A percentile compares a stretch with the other conserved stretches of the same genome.
Evolutionary conservation across 768 basidiomycete species (phyloP).

Genomic region (Rossbeevera mucosa): DNA sequence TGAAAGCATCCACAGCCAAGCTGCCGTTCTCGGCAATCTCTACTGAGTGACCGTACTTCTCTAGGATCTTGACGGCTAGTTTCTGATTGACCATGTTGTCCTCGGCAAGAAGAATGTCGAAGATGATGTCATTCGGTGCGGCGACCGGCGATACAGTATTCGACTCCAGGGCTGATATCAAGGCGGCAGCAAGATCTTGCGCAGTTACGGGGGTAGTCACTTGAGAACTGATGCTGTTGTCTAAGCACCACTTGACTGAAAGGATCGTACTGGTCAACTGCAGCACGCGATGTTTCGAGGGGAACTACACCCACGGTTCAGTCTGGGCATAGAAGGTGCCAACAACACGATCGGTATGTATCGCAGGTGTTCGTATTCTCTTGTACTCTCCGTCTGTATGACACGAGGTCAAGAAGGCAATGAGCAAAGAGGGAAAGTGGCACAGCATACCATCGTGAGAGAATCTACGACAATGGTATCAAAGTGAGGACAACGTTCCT

Average conservation of each 20-base stretch:
- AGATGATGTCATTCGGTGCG: slow-evolving; percentile 78
- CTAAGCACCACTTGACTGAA: slow-evolving; percentile 91
- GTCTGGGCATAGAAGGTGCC: slow-evolving; percentile 68
- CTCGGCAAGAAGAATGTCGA: slow-evolving; percentile 93
- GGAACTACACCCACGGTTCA: slow-evolving; percentile 55
- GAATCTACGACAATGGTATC: slow-evolving; percentile 97
- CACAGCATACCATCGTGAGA: slow-evolving; percentile 63
- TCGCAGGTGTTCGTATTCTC: slow-evolving; percentile 90
- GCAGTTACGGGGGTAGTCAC: slow-evolving; percentile 86
- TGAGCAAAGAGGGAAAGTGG: neutral
- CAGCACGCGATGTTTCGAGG: neutral
- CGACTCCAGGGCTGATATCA: slow-evolving; percentile 91
- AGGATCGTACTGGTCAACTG: slow-evolving; percentile 7
- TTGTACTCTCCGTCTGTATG: slow-evolving; percentile 75
- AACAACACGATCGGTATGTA: slow-evolving; percentile 95
- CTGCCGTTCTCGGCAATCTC: slow-evolving; percentile 98
- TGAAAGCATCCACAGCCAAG: slow-evolving; percentile 89
- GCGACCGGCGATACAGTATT: slow-evolving; percentile 89
- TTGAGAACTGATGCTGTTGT: slow-evolving; percentile 94
- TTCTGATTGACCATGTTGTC: slow-evolving; percentile 97
- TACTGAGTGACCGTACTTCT: slow-evolving; percentile 92
- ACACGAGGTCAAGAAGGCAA: slow-evolving; percentile 15
- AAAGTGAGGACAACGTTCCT: slow-evolving; percentile 79
- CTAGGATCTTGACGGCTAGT: slow-evolving; percentile 91
- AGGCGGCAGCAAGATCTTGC: slow-evolving; percentile 86